Base-by-base conservation (phyloP, 2,329 filamentous ascomycete genomes). In the Cladophialophora chaetospira region DNA sequence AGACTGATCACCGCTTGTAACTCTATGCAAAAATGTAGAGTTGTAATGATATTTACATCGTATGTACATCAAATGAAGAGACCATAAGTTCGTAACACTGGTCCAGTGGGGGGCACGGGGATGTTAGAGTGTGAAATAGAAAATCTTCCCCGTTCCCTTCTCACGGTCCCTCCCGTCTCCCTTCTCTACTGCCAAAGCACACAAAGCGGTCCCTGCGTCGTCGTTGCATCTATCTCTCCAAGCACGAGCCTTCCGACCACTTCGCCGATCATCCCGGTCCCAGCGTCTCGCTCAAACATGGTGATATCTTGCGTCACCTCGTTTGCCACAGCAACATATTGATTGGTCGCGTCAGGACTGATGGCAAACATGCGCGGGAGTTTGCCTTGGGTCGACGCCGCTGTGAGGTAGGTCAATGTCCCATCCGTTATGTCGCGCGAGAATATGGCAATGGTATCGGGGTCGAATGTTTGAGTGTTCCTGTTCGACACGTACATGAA, bases 401-500 rank as follows among this genome's bases (percentile, higher is more conserved):
- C 8, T 15, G n/a, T 21, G 10, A 48, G 5, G 19, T 38, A 49
- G 29, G 28, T 48, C 11, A 48, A n/a, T 11, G 33, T 28, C 17
- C 13, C 5, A 9, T 43, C 36, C 6, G 33, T n/a, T n/a, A n/a
- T 36, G 15, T 52, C 35, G 35, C 38, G 3, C 19, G 53, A 43
- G 38, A 55, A 56, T 23, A 52, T 35, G 10, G 26, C 26, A 11
- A 56, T 28, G 6, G 31, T 56, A 35, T 56, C 53, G 5, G n/a
- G 19, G 6, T 56, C 45, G n/a, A 4, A 9, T 6, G 33, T 45
- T 5, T 29, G 54, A 10, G 33, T 29, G 25, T 45, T 25, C 13
- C 53, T 29, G 29, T 51, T 56, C 5, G 45, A 50, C 21, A 33
- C 53, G 28, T 56, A 56, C 33, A 51, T 11, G 21, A 56, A 51